Base-by-base conservation (phyloP, 257 asterid species). In the Agastache rugosa region DNA sequence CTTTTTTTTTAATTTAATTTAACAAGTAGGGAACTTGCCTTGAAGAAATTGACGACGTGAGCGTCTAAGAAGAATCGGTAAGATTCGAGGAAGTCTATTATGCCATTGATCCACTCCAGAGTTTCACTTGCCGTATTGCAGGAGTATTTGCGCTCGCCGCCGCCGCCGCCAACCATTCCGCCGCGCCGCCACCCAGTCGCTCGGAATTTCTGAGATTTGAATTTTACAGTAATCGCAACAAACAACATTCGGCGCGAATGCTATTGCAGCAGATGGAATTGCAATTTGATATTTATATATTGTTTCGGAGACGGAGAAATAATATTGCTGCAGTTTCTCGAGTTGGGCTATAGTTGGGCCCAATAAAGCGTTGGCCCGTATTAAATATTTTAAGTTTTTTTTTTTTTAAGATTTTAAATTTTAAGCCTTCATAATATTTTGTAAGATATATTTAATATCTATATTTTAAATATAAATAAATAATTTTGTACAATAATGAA, bases 1-100 rank as follows among this genome's bases (percentile, higher is more conserved):
- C n/a, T n/a, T 12, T 5, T 25, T 5, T 15, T 62, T 5, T 1
- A 11, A 31, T 20, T 17, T 9, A 53, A 29, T 2, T 27, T 11
- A 22, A 23, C 29, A 22, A 20, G 37, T 74, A 20, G 29, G 67
- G 51, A 64, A 67, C 6, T 68, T 70, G 66, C 96, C 88, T 80
- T 87, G 87, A 88, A 91, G 87, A 91, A 93, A 82, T 90, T 87
- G 81, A 88, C 93, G 58, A 91, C 93, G 71, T 86, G 97, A 39
- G 89, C 93, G 10, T 90, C 91, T 5, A 91, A 39, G 56, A 91
- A 86, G 83, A 91, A 91, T 63, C 89, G 77, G 80, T 83, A 88
- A 0, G 88, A 92, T 69, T 85, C 59, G 67, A 91, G 83, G 83
- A 91, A 93, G n/a, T 82, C 73, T 42, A 82, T 70, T 47, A 91